A percentile compares a stretch with the other conserved stretches of the same genome.
Conservation (phyloP, 23 red algal species). For the Pyropia yezoensis region DNA sequence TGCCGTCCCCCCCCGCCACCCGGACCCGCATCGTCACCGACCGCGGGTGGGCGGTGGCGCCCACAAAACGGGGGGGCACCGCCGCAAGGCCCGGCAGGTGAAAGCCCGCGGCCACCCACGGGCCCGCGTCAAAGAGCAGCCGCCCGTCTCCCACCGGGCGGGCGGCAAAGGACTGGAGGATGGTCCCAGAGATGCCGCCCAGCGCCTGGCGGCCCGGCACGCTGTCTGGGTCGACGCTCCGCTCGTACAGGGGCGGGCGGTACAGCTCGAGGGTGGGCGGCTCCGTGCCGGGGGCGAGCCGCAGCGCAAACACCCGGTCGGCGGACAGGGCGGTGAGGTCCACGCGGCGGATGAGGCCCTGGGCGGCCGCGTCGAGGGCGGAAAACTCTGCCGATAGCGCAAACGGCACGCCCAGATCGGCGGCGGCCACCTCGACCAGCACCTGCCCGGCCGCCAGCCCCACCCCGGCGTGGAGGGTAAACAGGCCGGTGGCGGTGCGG, state of each 20-base stretch:
- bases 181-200: neutral
- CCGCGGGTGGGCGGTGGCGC: neutral
- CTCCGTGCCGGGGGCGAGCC: too few relatives aligned
- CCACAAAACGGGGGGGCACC: neutral
- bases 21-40: neutral
- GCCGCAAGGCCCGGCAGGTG: neutral
- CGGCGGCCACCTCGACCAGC: too few relatives aligned
- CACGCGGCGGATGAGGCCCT: too few relatives aligned
- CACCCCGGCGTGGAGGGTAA: too few relatives aligned
- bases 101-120: slow-evolving; percentile 8
- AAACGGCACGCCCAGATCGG: too few relatives aligned
- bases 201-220: neutral
- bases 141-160: neutral
- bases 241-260: neutral
- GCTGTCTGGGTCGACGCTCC: neutral
- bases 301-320: too few relatives aligned
- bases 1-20: too few relatives aligned
- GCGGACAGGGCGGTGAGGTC: too few relatives aligned
- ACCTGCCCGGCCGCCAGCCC: too few relatives aligned
- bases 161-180: neutral
- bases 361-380: too few relatives aligned
- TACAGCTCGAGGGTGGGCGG: slow-evolving; percentile 15
- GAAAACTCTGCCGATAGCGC: too few relatives aligned
- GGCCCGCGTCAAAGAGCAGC: neutral
- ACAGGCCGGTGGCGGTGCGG: too few relatives aligned